phyloP scores from a whole-genome alignment of 495 filamentous ascomycete genomes.

The Peziza echinospora region DNA sequence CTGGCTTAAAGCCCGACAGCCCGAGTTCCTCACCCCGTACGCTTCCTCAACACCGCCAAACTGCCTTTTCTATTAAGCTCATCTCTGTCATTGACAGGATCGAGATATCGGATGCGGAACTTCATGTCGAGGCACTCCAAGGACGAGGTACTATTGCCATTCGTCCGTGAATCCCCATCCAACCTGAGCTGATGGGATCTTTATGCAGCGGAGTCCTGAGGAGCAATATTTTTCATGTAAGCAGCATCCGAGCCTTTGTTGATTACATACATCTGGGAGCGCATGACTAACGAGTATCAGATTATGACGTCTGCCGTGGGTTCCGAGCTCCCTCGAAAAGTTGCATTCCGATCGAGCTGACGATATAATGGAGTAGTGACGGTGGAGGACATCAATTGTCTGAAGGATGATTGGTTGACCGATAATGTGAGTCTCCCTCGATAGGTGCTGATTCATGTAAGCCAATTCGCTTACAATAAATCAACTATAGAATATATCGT shows the following conservation, averaged over 20 bases:
- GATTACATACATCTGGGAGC: too few species aligned
- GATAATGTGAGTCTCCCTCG: slow-evolving; percentile 50
- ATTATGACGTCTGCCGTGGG: slow-evolving; percentile 51
- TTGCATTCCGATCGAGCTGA: slow-evolving; percentile 7
- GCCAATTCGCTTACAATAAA: slow-evolving; percentile 11
- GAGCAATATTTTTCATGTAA: slow-evolving; percentile 53
- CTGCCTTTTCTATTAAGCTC: not conserved
- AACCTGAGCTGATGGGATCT: not conserved
- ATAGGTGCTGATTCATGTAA: not conserved
- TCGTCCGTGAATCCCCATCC: not conserved
- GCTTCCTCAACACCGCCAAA: not conserved
- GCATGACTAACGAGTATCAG: too few species aligned
- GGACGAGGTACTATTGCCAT: not conserved
- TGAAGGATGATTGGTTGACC: slow-evolving; percentile 93
- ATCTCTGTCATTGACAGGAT: not conserved
- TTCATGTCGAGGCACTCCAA: not conserved
- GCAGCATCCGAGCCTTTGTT: too few species aligned
- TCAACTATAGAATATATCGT: slow-evolving; percentile 50
- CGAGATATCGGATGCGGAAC: not conserved
- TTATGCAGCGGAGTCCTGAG: slow-evolving; percentile 37
- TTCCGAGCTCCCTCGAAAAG: slow-evolving; percentile 3
- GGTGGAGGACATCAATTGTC: slow-evolving; percentile 61
- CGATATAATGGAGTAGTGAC: slow-evolving; percentile 37
- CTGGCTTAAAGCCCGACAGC: too few species aligned
- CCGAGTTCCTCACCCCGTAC: too few species aligned